Percentiles rank a stretch among this genome's conserved stretches.
These are phyloP conservation scores for Trichoderma breve DNA, from an alignment of 2,329 filamentous ascomycete genomes.

Conservation along the genomic window DNA sequence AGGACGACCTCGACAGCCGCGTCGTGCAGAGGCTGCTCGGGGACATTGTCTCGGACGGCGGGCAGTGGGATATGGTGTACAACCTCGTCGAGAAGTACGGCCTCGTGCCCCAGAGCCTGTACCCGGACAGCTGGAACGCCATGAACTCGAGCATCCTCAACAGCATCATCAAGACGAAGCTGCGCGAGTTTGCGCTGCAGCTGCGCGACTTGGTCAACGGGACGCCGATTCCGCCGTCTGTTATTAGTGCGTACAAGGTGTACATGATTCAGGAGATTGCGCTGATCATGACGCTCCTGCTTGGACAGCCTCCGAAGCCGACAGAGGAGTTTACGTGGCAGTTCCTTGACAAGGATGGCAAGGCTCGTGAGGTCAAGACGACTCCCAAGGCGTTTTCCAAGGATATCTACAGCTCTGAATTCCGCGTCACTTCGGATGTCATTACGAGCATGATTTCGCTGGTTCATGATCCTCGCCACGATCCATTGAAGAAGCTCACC, in stretches of 20 bases:
- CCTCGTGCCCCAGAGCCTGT: conserved; percentile 76
- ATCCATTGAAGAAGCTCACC: conserved; percentile 68
- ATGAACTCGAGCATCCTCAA: conserved; percentile 69
- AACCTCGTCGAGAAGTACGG: conserved; percentile 87
- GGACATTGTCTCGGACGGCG: conserved; percentile 73
- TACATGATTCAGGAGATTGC: conserved; percentile 79
- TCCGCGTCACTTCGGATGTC: conserved; percentile 58
- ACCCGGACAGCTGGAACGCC: conserved; percentile 80
- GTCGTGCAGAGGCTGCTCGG: conserved; percentile 68
- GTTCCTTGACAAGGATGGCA: conserved; percentile 68
- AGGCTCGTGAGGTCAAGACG: conserved; percentile 59
- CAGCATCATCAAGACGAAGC: conserved; percentile 73
- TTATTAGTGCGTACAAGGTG: conserved; percentile 57
- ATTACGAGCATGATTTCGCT: conserved; percentile 74
- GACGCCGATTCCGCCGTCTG: conserved; percentile 34
- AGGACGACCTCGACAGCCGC: conserved; percentile 68
- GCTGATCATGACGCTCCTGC: conserved; percentile 74
- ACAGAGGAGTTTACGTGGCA: conserved; percentile 74
- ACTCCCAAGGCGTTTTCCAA: conserved; percentile 71
- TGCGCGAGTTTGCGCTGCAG: conserved; percentile 78
- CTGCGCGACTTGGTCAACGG: conserved; percentile 57
- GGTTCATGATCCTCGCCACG: conserved; percentile 81
- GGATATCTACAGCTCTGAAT: conserved; percentile 60
- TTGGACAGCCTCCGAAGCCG: conserved; percentile 74
- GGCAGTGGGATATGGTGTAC: conserved; percentile 89